These are phyloP conservation scores for Cordyceps cateniannulata DNA, from an alignment of 2,329 filamentous ascomycete genomes.

Conservation along the genomic window DNA sequence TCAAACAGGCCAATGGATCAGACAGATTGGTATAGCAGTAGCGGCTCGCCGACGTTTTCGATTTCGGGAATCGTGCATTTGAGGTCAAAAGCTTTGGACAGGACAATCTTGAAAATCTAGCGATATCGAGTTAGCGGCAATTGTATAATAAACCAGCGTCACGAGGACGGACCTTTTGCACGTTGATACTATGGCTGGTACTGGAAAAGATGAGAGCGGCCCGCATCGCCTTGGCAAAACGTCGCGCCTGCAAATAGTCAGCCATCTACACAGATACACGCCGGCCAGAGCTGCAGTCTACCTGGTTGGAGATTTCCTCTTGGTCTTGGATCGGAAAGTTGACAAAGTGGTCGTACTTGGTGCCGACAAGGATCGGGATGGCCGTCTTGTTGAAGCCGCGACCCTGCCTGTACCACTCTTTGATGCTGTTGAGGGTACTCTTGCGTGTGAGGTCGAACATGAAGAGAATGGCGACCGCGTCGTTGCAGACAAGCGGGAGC, in stretches of 20 bases:
- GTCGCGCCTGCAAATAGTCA: constrained; percentile 60
- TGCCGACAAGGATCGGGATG: constrained; percentile 95
- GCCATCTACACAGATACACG: not conserved
- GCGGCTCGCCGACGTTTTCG: constrained; percentile 92
- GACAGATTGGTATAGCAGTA: constrained; percentile 77
- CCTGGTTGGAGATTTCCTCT: constrained; percentile 96
- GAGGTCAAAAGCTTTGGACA: constrained; percentile 96
- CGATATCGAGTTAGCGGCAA: constrained; percentile 6
- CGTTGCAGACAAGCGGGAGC: constrained; percentile 98
- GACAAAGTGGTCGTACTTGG: constrained; percentile 99
- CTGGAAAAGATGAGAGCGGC: constrained; percentile 97
- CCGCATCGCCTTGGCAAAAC: constrained; percentile 97
- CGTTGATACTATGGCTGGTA: constrained; percentile 98
- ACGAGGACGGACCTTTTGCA: constrained; percentile 69
- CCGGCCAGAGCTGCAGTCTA: constrained; percentile 31
- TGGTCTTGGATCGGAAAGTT: constrained; percentile 97
- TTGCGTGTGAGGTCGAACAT: constrained; percentile 99
- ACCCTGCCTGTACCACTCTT: constrained; percentile 98
- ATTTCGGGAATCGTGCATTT: constrained; percentile 99
- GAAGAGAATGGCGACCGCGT: constrained; percentile 96
- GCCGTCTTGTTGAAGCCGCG: constrained; percentile 99
- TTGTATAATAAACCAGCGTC: not conserved
- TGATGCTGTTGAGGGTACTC: constrained; percentile 97
- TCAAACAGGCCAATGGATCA: constrained; percentile 13
- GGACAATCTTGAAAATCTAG: constrained; percentile 98